These are phyloP conservation scores for Teratosphaeria zuluensis DNA, from an alignment of 2,329 filamentous ascomycete genomes.

Conservation along the genomic window DNA sequence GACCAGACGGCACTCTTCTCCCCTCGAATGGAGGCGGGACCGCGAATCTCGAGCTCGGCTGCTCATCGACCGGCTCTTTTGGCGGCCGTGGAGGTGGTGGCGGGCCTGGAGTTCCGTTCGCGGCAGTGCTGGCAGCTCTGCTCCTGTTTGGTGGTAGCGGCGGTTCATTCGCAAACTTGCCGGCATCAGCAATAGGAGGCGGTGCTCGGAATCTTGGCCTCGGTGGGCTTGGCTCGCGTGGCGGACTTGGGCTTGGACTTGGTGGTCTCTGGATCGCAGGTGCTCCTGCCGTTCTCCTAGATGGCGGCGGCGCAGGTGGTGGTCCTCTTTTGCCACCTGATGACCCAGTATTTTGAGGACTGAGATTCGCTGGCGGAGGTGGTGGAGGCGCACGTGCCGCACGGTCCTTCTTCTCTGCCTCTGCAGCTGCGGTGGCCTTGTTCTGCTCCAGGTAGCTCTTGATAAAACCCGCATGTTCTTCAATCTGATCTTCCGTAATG, in stretches of 20 bases:
- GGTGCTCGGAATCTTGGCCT: constrained; percentile 71
- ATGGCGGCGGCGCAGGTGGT: constrained; percentile 47
- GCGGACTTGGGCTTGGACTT: constrained; percentile 47
- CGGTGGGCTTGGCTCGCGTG: constrained; percentile 61
- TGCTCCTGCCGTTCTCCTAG: constrained; percentile 25
- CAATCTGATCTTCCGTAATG: constrained; percentile 59
- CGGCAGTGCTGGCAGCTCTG: constrained; percentile 20
- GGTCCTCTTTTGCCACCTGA: constrained; percentile 49
- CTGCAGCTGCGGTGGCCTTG: constrained; percentile 41
- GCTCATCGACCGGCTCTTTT: constrained; percentile 53
- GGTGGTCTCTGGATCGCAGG: constrained; percentile 32
- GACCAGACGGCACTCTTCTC: constrained; percentile 48
- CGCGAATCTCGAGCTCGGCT: constrained; percentile 46
- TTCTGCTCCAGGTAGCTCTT: constrained; percentile 57
- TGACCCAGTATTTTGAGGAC: constrained; percentile 53
- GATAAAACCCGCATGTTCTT: constrained; percentile 59
- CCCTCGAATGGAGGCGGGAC: constrained; percentile 74
- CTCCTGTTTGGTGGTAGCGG: constrained; percentile 48
- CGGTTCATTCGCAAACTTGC: constrained; percentile 60
- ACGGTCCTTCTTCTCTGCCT: constrained; percentile 37
- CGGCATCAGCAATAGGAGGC: constrained; percentile 80
- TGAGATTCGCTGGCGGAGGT: constrained; percentile 35
- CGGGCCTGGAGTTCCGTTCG: constrained; percentile 17
- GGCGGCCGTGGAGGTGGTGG: constrained; percentile 42
- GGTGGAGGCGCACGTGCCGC: constrained; percentile 50